These are phyloP conservation scores for Tetrapisispora pingtungensis DNA, from an alignment of 805 yeast species.

Conservation along the genomic window DNA sequence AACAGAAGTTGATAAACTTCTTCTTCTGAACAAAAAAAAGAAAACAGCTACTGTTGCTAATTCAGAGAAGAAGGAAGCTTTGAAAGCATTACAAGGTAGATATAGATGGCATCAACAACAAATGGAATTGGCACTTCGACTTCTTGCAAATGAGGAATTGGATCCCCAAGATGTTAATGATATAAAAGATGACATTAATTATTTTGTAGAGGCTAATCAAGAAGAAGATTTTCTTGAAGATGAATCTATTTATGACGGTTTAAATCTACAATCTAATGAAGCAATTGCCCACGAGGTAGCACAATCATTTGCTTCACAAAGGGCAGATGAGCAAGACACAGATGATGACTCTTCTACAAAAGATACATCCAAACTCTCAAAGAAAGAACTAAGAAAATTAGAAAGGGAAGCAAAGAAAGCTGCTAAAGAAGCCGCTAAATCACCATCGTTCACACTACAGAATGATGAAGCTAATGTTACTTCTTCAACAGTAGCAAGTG, in stretches of 20 bases:
- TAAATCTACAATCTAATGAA: constrained; percentile 55
- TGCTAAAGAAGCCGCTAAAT: constrained; percentile 26
- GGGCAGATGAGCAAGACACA: constrained; percentile 19
- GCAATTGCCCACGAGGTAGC: constrained; percentile 44
- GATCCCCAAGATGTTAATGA: constrained; percentile 67
- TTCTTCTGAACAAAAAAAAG: constrained; percentile 25
- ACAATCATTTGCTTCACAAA: constrained; percentile 27
- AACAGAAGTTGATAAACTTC: constrained; percentile 33
- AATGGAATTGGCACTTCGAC: constrained; percentile 67
- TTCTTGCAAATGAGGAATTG: constrained; percentile 72
- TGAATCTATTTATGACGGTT: constrained; percentile 82
- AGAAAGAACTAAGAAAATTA: constrained; percentile 27
- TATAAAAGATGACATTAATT: constrained; percentile 79
- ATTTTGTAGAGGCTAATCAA: constrained; percentile 85
- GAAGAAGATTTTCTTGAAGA: constrained; percentile 89
- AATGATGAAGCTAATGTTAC: not conserved
- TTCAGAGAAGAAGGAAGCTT: constrained; percentile 37
- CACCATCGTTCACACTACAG: constrained; percentile 8
- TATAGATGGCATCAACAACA: constrained; percentile 73
- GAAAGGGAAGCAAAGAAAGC: constrained; percentile 31
- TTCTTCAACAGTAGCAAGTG: not conserved
- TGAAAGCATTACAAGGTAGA: constrained; percentile 52
- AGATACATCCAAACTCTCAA: constrained; percentile 22
- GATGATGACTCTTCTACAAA: constrained; percentile 4
- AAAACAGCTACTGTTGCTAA: constrained; percentile 24